phyloP scores from a whole-genome alignment of 2,329 filamentous ascomycete genomes.

The Trichophyton benhamiae region DNA sequence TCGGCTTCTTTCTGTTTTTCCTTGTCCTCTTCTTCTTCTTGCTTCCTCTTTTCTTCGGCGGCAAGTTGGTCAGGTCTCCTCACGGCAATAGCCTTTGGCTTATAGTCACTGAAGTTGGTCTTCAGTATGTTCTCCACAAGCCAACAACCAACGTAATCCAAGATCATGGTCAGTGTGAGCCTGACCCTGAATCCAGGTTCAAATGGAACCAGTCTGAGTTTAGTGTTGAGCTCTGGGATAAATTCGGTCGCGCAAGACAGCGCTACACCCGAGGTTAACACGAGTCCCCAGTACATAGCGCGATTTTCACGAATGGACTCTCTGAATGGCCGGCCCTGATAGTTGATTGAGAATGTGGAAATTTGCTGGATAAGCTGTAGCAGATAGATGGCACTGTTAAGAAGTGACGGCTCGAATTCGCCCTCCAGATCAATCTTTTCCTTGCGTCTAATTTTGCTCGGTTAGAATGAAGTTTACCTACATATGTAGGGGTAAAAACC shows the following conservation, averaged over 20 bases:
- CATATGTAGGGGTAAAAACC: background rate
- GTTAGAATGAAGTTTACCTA: constrained; percentile 1
- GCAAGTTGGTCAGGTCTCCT: constrained; percentile 76
- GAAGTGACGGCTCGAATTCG: constrained; percentile 81
- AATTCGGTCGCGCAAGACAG: constrained; percentile 94
- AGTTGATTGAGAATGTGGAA: constrained; percentile 98
- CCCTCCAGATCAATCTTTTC: constrained; percentile 76
- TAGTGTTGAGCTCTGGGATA: constrained; percentile 85
- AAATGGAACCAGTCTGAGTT: constrained; percentile 86
- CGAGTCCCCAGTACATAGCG: constrained; percentile 95
- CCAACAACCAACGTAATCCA: constrained; percentile 81
- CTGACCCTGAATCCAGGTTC: constrained; percentile 75
- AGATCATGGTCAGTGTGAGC: constrained; percentile 70
- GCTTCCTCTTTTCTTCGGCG: constrained; percentile 58
- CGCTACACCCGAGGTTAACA: constrained; percentile 78
- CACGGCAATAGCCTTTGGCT: constrained; percentile 82
- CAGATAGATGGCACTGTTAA: constrained; percentile 95
- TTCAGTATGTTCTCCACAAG: constrained; percentile 80
- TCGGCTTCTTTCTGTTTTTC: background rate
- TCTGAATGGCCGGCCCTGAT: constrained; percentile 94
- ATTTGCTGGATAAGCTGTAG: constrained; percentile 98
- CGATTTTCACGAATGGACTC: constrained; percentile 91
- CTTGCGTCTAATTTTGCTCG: constrained; percentile 26
- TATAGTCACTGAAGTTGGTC: constrained; percentile 74
- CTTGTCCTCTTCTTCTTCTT: constrained; percentile 39